A percentile compares a stretch with the other conserved stretches of the same genome.
These are phyloP conservation scores for Ilyonectria destructans DNA, from an alignment of 2,329 filamentous ascomycete genomes.

Conservation along the genomic window DNA sequence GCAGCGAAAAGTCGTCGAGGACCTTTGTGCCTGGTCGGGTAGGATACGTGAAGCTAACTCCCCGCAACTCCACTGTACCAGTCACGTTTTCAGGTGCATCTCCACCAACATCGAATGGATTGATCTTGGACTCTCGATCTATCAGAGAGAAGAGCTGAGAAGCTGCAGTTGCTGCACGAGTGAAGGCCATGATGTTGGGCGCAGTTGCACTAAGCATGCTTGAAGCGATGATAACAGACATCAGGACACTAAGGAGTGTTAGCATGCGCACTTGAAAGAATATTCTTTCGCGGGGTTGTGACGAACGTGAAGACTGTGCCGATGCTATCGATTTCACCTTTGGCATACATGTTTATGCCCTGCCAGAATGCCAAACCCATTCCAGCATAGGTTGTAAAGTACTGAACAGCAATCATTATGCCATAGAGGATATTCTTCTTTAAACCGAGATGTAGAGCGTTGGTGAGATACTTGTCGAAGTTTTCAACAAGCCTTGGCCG, in stretches of 20 bases:
- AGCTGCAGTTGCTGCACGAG: background rate
- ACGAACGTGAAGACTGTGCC: conserved; percentile 59
- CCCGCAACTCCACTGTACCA: background rate
- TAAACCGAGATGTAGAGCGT: conserved; percentile 49
- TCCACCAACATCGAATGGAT: conserved; percentile 27
- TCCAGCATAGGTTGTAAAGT: conserved; percentile 58
- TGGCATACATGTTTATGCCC: conserved; percentile 55
- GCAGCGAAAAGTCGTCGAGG: conserved; percentile 68
- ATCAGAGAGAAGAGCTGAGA: conserved; percentile 16
- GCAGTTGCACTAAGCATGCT: conserved; percentile 28
- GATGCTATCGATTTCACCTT: conserved; percentile 54
- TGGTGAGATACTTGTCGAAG: background rate
- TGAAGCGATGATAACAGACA: conserved; percentile 38
- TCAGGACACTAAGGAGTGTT: conserved; percentile 12
- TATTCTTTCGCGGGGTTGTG: background rate
- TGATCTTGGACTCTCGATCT: conserved; percentile 34
- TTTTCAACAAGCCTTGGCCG: background rate
- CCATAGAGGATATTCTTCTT: conserved; percentile 57
- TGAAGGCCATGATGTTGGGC: conserved; percentile 32
- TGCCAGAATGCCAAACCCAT: conserved; percentile 63
- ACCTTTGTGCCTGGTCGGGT: conserved; percentile 71
- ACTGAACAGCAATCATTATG: conserved; percentile 55
- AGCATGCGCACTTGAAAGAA: background rate
- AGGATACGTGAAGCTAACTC: conserved; percentile 78
- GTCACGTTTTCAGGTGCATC: background rate